Percentiles rank a stretch among this genome's conserved stretches.
Conservation (phyloP, 805 yeast genomes). For the Candida succiphila region DNA sequence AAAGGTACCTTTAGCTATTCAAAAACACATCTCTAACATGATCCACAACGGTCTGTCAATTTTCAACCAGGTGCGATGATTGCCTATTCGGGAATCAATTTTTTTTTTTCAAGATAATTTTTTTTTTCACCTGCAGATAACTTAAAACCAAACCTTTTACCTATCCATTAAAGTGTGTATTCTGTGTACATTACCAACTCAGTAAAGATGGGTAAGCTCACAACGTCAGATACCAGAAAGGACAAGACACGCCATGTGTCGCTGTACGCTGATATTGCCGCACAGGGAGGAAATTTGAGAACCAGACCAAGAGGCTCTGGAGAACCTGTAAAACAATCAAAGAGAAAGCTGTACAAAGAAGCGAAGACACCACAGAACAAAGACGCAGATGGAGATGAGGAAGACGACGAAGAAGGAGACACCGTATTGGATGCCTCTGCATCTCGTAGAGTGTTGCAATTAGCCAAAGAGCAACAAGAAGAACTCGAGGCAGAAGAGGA, state of each 20-base stretch:
- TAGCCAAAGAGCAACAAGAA: conserved; percentile 90
- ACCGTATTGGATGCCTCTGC: conserved; percentile 69
- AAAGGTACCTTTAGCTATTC: not conserved
- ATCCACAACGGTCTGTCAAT: too few relatives aligned
- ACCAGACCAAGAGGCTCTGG: conserved; percentile 23
- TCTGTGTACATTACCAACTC: too few relatives aligned
- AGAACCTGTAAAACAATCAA: too few relatives aligned
- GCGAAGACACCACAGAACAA: conserved; percentile 11
- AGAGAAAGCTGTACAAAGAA: conserved; percentile 10
- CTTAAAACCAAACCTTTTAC: not conserved
- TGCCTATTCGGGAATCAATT: not conserved
- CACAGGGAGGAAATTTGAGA: conserved; percentile 64
- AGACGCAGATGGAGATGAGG: conserved; percentile 20
- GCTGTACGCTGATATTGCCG: conserved; percentile 64
- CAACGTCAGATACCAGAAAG: conserved; percentile 36
- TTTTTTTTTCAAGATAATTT: too few relatives aligned
- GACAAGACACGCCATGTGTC: conserved; percentile 73
- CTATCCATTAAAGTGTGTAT: too few relatives aligned
- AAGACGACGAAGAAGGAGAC: conserved; percentile 40
- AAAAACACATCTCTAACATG: not conserved
- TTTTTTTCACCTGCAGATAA: not conserved
- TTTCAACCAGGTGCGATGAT: too few relatives aligned
- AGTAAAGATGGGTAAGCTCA: conserved; percentile 60
- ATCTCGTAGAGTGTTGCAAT: conserved; percentile 75
- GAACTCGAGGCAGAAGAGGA: conserved; percentile 71